phyloP scores from a whole-genome alignment of 768 basidiomycete species.

The Serendipita indica region DNA sequence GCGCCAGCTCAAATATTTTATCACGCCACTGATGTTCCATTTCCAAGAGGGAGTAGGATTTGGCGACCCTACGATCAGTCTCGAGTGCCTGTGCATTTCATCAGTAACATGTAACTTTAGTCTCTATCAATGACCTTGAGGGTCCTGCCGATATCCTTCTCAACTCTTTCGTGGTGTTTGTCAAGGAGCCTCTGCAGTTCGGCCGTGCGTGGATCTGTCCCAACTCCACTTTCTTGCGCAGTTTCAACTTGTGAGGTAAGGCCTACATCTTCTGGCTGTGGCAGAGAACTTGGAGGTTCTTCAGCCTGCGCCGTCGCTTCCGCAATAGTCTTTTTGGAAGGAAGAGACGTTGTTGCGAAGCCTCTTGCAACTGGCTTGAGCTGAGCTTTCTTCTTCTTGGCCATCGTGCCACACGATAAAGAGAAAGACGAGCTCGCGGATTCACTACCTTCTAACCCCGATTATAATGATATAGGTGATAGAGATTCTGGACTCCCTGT shows the following conservation, averaged over 20 bases:
- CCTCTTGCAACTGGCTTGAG: constrained; percentile 59
- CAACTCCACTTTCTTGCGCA: constrained; percentile 16
- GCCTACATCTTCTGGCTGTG: not conserved
- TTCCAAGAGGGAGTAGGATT: constrained; percentile 44
- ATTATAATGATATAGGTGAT: too few species aligned
- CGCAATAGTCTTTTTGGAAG: constrained; percentile 39
- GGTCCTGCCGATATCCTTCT: constrained; percentile 63
- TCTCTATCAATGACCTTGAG: constrained; percentile 40
- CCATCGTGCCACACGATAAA: constrained; percentile 28
- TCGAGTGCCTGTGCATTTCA: constrained; percentile 49
- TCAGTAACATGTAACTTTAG: not conserved
- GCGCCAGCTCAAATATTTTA: constrained; percentile 40
- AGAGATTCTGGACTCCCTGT: too few species aligned
- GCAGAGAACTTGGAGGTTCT: not conserved
- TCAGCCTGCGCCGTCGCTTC: not conserved
- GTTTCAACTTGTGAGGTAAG: not conserved
- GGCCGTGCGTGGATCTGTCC: too few species aligned
- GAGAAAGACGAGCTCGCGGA: not conserved
- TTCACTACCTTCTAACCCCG: not conserved
- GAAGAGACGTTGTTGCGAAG: constrained; percentile 69
- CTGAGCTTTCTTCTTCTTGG: constrained; percentile 77
- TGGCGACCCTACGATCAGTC: constrained; percentile 60
- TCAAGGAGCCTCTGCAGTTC: constrained; percentile 64
- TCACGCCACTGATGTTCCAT: constrained; percentile 45
- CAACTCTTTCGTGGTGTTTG: constrained; percentile 70